Evolutionary conservation across 805 yeast species (phyloP), one percentile per base, ranked within the genome.

Genomic region (Hanseniaspora guilliermondii): DNA sequence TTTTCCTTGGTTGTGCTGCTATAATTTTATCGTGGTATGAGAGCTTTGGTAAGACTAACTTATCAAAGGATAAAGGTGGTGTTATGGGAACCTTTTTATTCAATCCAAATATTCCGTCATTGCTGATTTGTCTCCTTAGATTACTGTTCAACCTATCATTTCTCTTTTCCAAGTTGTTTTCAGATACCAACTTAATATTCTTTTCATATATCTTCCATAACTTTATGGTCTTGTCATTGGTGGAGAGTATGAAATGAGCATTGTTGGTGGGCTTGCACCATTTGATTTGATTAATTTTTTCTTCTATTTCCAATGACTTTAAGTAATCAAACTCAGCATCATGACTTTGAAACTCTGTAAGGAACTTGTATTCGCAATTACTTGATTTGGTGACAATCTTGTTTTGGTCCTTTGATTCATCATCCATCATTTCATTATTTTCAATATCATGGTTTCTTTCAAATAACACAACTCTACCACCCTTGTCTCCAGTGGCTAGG

Each of bases 281-380:
- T 70, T 88, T 87, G 68, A 94, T 91, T 71, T 93, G 91, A 73
- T 93, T 93, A 70, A 93, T 94, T 69, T 91, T 91, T 72, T 93
- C 99, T 70, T 93, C 98, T 65, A 93, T 94, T 70, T 94, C 98
- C 60, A 93, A 74, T 24, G 95, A 85, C 71, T 94, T 93, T 60
- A 93, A 76, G 71, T 93, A 93, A 70, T 93, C 99, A 65, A 93
- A 93, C 69, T 93, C 98, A 9, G 97, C 97, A 70, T 93, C 99
- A 70, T 93, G 99, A 66, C 88, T 79, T 73, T 93, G 99, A 70
- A 93, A 93, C 68, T 93, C 99, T 21, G 97, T 93, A 65, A 86
- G 83, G 70, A 93, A 93, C 64, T 87, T 81, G 72, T 93, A 94
- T 69, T 94, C 98, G 69, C 97, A 89, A 68, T 47, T 37, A 36